A percentile compares a stretch with the other conserved stretches of the same genome.
Conservation (phyloP, 257 asterid species). For the Solanum peruvianum region DNA sequence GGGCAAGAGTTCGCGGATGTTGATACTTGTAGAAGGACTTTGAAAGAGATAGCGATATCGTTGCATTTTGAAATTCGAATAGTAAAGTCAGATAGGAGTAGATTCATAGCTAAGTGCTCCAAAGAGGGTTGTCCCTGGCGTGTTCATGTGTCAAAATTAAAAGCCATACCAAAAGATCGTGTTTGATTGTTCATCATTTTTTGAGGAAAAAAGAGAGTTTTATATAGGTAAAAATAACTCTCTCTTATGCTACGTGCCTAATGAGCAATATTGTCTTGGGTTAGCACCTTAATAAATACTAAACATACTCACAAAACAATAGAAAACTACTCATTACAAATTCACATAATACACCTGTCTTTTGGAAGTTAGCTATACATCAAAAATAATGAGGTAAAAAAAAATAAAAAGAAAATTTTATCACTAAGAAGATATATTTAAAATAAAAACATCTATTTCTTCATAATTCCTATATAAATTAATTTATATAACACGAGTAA, state of each 20-base stretch:
- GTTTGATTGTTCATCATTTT: neutral
- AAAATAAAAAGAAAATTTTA: neutral
- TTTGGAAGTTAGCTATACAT: neutral
- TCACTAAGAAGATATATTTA: neutral
- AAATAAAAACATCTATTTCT: neutral
- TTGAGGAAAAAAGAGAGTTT: neutral
- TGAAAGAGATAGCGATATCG: conserved; percentile 84
- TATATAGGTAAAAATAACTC: neutral
- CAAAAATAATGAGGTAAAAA: neutral
- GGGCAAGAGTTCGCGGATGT: conserved; percentile 97
- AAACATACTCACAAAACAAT: neutral
- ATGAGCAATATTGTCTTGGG: neutral
- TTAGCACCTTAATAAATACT: neutral
- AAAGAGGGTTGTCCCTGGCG: conserved; percentile 99
- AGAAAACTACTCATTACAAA: neutral
- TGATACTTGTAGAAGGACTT: conserved; percentile 69
- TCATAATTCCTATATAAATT: neutral
- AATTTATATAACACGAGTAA: neutral
- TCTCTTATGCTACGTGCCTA: neutral
- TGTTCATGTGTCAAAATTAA: conserved; percentile 50
- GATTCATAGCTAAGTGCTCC: conserved; percentile 95
- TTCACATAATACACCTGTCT: neutral
- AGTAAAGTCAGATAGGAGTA: conserved; percentile 90
- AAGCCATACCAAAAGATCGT: neutral
- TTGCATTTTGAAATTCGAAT: conserved; percentile 86